phyloP scores from a whole-genome alignment of 2,329 filamentous ascomycete genomes.

The Periglandula ipomoeae region DNA sequence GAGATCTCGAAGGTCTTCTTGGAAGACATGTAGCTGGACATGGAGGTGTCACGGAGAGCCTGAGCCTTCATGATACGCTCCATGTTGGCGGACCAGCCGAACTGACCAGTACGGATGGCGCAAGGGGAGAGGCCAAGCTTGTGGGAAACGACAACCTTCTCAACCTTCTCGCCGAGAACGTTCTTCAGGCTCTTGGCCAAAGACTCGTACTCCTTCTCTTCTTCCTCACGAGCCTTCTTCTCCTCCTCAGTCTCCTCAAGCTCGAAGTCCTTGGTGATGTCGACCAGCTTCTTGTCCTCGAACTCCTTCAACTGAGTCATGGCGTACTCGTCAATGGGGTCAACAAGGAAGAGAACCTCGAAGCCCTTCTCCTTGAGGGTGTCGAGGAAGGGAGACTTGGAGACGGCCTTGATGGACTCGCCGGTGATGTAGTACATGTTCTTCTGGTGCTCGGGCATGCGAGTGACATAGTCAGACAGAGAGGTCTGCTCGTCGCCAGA shows the following conservation, averaged over 20 bases:
- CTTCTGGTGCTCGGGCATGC: constrained; percentile 99
- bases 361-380: constrained; percentile 98
- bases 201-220: constrained; percentile 97
- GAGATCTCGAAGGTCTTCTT: constrained; percentile 99
- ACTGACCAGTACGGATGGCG: constrained; percentile 98
- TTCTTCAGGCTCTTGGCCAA: constrained; percentile 98
- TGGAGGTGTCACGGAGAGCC: constrained; percentile 98
- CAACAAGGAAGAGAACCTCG: constrained; percentile 97
- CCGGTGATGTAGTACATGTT: constrained; percentile 99
- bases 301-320: constrained; percentile 99
- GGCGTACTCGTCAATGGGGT: constrained; percentile 98
- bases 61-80: constrained; percentile 99
- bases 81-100: constrained; percentile 99
- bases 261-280: constrained; percentile 99
- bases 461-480: constrained; percentile 93
- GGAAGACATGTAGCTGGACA: constrained; percentile 99
- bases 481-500: constrained; percentile 93
- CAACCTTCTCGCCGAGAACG: constrained; percentile 96
- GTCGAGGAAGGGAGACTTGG: constrained; percentile 98
- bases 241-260: constrained; percentile 99
- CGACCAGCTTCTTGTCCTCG: constrained; percentile 99
- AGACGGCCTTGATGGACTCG: constrained; percentile 96
- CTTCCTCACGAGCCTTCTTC: constrained; percentile 88
- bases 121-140: constrained; percentile 92
- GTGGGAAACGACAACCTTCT: constrained; percentile 99